Conservation (phyloP, 352 stramenopile genomes). For the Aphanomyces cochlioides region DNA sequence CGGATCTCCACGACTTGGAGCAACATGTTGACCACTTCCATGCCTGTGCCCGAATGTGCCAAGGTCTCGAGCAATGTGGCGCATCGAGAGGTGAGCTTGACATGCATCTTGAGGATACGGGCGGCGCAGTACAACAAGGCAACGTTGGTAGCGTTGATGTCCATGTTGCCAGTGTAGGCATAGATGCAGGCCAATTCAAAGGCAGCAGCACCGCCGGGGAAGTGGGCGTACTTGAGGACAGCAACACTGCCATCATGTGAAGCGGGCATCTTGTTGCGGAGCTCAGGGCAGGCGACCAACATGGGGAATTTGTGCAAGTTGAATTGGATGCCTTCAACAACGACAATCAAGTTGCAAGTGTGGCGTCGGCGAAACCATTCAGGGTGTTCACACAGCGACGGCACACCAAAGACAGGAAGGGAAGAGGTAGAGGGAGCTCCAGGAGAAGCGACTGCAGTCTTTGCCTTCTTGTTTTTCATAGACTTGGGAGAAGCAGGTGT, state of each 20-base stretch:
- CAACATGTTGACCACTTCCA: slow-evolving; percentile 29
- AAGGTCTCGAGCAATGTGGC: slow-evolving; percentile 27
- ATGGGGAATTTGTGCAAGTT: slow-evolving; percentile 70
- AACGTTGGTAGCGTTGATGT: slow-evolving; percentile 30
- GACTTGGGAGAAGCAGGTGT: not conserved
- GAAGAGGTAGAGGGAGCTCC: not conserved
- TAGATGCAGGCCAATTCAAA: slow-evolving; percentile 72
- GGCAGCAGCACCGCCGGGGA: slow-evolving; percentile 50
- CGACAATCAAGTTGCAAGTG: slow-evolving; percentile 59
- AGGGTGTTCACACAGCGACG: slow-evolving; percentile 51
- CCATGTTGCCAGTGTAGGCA: slow-evolving; percentile 44
- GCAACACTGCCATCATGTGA: slow-evolving; percentile 32
- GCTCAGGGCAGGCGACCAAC: slow-evolving; percentile 47
- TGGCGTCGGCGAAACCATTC: slow-evolving; percentile 42
- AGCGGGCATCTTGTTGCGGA: slow-evolving; percentile 43
- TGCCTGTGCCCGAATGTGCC: slow-evolving; percentile 21
- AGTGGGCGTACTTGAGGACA: slow-evolving; percentile 44
- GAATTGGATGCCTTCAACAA: slow-evolving; percentile 59
- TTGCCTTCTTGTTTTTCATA: slow-evolving; percentile 10
- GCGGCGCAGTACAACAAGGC: slow-evolving; percentile 27
- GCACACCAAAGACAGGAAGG: not conserved
- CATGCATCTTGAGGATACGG: slow-evolving; percentile 31
- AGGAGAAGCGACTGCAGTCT: not conserved
- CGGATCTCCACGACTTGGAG: slow-evolving; percentile 29
- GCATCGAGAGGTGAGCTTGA: slow-evolving; percentile 23